Percentiles rank a stretch among this genome's conserved stretches.
phyloP scores from a whole-genome alignment of 2,329 filamentous ascomycete species.

The Didymellaceae sp. region DNA sequence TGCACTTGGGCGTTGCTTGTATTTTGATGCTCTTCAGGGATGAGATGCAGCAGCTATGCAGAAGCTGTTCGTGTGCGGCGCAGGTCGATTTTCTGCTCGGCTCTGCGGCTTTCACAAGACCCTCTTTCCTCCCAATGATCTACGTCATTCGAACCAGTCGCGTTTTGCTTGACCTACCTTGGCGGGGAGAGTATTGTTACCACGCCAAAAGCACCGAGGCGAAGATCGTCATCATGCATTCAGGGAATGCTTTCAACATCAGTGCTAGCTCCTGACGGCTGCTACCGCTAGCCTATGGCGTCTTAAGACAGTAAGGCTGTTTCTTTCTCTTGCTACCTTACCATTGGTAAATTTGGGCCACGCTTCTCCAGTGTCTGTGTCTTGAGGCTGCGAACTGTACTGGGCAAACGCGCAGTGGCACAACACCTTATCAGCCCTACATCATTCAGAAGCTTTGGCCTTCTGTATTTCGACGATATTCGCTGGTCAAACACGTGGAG shows the following conservation, averaged over 20 bases:
- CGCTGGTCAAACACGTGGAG: conserved; percentile 29
- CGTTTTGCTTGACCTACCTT: conserved; percentile 11
- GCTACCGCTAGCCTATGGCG: conserved; percentile 16
- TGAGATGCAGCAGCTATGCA: not conserved
- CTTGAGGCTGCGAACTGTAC: too few species aligned
- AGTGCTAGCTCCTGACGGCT: conserved; percentile 15
- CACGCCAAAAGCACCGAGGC: conserved; percentile 15
- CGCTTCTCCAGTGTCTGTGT: not conserved
- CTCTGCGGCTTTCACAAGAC: conserved; percentile 16
- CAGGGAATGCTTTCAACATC: conserved; percentile 5
- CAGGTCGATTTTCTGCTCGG: conserved; percentile 17
- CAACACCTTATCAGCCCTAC: too few species aligned
- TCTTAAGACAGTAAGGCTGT: not conserved
- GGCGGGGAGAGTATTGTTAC: not conserved
- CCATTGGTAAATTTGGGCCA: too few species aligned
- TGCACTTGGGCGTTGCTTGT: conserved; percentile 1
- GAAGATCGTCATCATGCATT: conserved; percentile 18
- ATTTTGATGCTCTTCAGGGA: not conserved
- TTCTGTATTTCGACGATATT: too few species aligned
- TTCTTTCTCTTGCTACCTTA: conserved; percentile 2
- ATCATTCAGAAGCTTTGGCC: too few species aligned
- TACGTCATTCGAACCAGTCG: conserved; percentile 15
- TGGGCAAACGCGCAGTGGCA: too few species aligned
- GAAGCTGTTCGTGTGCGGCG: conserved; percentile 5
- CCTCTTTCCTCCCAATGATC: not conserved